phyloP scores from a whole-genome alignment of 2,329 filamentous ascomycete species.

The Pyrenophora seminiperda region DNA sequence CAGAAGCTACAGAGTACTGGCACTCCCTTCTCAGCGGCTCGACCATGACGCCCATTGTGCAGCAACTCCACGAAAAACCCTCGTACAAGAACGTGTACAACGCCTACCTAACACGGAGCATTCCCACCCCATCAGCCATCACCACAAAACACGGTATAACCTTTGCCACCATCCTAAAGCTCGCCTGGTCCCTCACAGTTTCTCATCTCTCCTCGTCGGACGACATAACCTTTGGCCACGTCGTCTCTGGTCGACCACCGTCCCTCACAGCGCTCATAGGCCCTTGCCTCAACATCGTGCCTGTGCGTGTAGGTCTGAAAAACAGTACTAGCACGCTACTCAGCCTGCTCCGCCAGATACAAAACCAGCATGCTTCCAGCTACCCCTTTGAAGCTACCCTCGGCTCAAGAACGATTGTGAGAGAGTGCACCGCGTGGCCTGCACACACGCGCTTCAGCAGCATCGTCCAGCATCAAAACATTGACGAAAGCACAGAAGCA shows the following conservation, averaged over 20 bases:
- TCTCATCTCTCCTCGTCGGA: not conserved
- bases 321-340: not conserved
- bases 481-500: not conserved
- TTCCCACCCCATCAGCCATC: not conserved
- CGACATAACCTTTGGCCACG: not conserved
- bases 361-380: not conserved
- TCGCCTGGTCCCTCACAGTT: slow-evolving; percentile 1
- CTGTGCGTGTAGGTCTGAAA: not conserved
- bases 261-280: not conserved
- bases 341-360: not conserved
- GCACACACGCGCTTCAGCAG: not conserved
- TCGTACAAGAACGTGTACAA: slow-evolving; percentile 1
- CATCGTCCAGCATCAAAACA: slow-evolving; percentile 1
- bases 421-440: not conserved
- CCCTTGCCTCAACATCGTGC: not conserved
- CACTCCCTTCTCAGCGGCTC: not conserved
- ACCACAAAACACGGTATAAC: not conserved
- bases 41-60: not conserved
- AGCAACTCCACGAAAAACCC: not conserved
- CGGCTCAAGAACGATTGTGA: not conserved
- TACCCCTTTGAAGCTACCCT: slow-evolving; percentile 1
- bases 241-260: not conserved
- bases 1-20: not conserved
- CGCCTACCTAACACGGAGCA: not conserved
- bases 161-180: not conserved